Evolutionary conservation across 2,329 filamentous ascomycete species (phyloP).

Genomic region (Thermoascus crustaceus): DNA sequence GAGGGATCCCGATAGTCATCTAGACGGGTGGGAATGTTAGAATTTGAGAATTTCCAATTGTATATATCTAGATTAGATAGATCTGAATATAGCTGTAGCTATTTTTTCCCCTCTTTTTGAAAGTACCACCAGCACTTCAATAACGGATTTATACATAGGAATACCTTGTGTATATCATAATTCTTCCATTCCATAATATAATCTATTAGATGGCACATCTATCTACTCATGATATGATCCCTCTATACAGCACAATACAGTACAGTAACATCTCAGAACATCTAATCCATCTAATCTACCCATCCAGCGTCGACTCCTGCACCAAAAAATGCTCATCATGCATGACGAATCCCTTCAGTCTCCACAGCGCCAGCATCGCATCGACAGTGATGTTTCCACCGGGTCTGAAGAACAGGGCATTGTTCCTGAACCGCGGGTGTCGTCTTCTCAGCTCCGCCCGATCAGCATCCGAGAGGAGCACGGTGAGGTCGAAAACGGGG

Average conservation of each 20-base stretch:
- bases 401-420: conserved; percentile 30
- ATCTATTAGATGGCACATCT: too few relatives aligned
- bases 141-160: too few relatives aligned
- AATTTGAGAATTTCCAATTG: too few relatives aligned
- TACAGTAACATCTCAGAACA: too few relatives aligned
- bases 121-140: too few relatives aligned
- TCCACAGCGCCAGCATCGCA: conserved; percentile 32
- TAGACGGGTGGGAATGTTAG: too few relatives aligned
- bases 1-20: neutral
- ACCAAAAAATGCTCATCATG: conserved; percentile 6
- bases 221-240: too few relatives aligned
- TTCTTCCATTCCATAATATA: too few relatives aligned
- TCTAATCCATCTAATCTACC: neutral
- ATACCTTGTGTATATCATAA: too few relatives aligned
- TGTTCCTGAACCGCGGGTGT: conserved; percentile 22
- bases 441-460: conserved; percentile 20
- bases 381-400: conserved; percentile 19
- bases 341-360: conserved; percentile 25
- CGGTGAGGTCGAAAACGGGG: conserved; percentile 30
- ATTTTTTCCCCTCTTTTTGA: too few relatives aligned
- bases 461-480: conserved; percentile 23
- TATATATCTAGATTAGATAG: conserved; percentile 5
- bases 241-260: too few relatives aligned
- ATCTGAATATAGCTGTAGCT: conserved; percentile 1
- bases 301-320: conserved; percentile 9